Base-by-base conservation (phyloP, 176 grass and related monocot species). In the Eleusine indica region DNA sequence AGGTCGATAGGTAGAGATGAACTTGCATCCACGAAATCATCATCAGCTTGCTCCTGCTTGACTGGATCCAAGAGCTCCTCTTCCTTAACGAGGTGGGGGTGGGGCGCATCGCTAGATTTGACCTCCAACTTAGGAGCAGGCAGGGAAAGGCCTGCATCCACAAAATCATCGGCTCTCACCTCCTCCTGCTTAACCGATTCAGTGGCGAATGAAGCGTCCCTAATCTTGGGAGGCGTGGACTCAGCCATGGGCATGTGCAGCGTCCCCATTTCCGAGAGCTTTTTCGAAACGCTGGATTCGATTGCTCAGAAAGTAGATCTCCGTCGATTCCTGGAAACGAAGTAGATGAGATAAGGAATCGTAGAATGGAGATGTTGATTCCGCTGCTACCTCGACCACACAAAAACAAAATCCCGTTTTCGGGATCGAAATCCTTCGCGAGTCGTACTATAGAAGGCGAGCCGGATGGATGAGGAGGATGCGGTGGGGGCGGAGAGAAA, bases 1-100 rank as follows among this genome's bases (percentile, higher is more conserved):
- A 96, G 77, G 5, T 91, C 91, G 17, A 89, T 75, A 10, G 87
- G 93, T 29, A 89, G 18, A 67, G 85, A 70, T 9, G 80, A 64
- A 38, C 16, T 32, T 29, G 80, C 58, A 32, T 52, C 68, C 48
- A 51, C 40, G 9, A 60, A 49, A 66, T 51, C 83, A 29, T 57
- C 79, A 30, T 51, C 48, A 15, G 42, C 3, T 11, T 7, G 29
- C 28, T 78, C 56, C 63, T 90, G 87, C n/a, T 71, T 85, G 49
- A 28, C 57, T 5, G 75, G 35, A 32, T 78, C 70, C 74, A 22
- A 21, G 38, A 69, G 42, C 82, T 78, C 7, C 57, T 78, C 22
- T n/a, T 86, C 85, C 4, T 48, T 81, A 61, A 92, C 91, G 25
- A 58, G 29, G 16, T 2, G 3, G 0, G 46, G 14, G 5, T 5